Evolutionary conservation across 164 flowering plant genomes (phyloP), one percentile per base, ranked within the genome.

Genomic region (Euptelea pleiosperma): DNA sequence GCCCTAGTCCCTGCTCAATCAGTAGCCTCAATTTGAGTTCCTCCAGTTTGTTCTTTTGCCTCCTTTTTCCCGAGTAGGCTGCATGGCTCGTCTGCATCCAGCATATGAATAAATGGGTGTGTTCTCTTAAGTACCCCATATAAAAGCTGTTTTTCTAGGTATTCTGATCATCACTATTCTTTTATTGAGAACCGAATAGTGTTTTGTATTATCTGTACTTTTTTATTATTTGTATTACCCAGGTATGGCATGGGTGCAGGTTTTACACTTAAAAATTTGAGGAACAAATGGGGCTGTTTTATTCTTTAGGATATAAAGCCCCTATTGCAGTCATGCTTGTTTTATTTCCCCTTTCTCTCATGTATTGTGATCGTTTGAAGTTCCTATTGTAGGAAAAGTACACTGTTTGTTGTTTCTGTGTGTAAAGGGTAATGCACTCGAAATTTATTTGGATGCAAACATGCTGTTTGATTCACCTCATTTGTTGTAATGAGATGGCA

Each of bases 81-180:
- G 52, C 42, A 21, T 30, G 33, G 54, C 51, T 40, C 34, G 24
- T 21, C 19, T 26, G 19, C 22, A 26, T 25, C 61, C 29, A 6
- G 60, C 63, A 52, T n/a, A n/a, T 41, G 34, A 71, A 70, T 53
- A 76, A 79, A 71, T 60, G 69, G 61, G 55, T 52, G 56, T 36
- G 34, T 19, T 15, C 54, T 53, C 25, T 62, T 28, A 22, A 56
- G 26, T 26, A 61, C 51, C 31, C 45, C 26, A 34, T 15, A 44
- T 25, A 18, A 31, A 11, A 52, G 60, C 46, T 26, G 24, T 54
- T 55, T 30, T 26, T 58, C 44, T 34, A 61, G 48, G 4, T 45
- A 37, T 37, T 60, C 25, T 45, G 39, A 66, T 34, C 49, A 39
- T 47, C 24, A 37, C 21, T 64, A 67, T 70, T 67, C 67, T 70